Conservation (phyloP, 345 rosid species). For the Anacardium occidentale region DNA sequence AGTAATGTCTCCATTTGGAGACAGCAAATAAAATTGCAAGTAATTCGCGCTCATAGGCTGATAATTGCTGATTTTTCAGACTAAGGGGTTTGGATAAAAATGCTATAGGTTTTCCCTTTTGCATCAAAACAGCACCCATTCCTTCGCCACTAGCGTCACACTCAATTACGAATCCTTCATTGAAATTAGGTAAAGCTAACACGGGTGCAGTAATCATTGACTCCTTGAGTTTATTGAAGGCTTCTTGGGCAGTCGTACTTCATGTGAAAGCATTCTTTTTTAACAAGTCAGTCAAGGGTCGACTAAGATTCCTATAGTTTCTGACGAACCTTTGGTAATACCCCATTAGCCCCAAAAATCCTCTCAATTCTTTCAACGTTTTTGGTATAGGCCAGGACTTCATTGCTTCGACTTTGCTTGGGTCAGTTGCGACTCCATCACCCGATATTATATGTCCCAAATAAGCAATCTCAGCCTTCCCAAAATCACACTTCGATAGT, state of each 20-base stretch:
- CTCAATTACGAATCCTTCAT: not conserved
- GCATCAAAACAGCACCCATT: not conserved
- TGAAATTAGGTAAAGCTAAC: not conserved
- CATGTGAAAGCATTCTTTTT: not conserved
- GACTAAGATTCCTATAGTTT: not conserved
- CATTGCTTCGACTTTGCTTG: not conserved
- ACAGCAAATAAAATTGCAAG: not conserved
- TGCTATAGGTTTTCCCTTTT: not conserved
- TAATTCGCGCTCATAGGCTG: not conserved
- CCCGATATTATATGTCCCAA: not conserved
- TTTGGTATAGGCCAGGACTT: not conserved
- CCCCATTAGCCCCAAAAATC: not conserved
- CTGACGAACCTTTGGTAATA: not conserved
- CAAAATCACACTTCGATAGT: not conserved
- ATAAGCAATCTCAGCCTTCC: not conserved
- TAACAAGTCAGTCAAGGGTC: not conserved
- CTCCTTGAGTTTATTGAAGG: not conserved
- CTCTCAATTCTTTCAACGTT: not conserved
- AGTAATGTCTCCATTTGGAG: not conserved
- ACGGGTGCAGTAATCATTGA: not conserved
- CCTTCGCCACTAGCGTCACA: not conserved
- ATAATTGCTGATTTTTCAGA: not conserved
- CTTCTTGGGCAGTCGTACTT: fast-evolving
- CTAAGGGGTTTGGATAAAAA: not conserved
- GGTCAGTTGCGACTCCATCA: not conserved